Evolutionary conservation across 805 yeast species (phyloP).

Genomic region (Naumovozyma dairenensis): DNA sequence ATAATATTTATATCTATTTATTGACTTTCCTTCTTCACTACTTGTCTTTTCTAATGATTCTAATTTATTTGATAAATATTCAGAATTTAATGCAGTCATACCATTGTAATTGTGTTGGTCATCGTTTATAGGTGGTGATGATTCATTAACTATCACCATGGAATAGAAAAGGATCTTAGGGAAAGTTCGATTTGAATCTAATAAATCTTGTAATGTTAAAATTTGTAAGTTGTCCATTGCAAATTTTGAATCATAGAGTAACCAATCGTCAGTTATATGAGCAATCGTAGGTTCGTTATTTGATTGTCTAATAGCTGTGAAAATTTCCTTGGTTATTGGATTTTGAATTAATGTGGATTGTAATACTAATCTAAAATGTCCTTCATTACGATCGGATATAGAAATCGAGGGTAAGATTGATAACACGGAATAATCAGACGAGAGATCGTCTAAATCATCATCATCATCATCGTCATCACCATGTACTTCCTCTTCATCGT

Average conservation of each 20-base stretch:
- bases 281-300: slow-evolving; percentile 24
- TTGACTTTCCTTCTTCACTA: not conserved
- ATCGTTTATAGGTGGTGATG: not conserved
- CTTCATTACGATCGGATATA: slow-evolving; percentile 18
- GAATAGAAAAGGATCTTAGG: slow-evolving; percentile 15
- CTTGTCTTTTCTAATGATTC: not conserved
- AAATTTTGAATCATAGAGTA: slow-evolving; percentile 32
- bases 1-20: not conserved
- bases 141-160: slow-evolving; percentile 10
- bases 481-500: not conserved
- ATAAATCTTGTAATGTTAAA: slow-evolving; percentile 11
- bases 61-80: not conserved
- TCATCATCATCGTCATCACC: not conserved
- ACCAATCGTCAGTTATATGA: slow-evolving; percentile 33
- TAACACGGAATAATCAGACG: slow-evolving; percentile 12
- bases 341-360: slow-evolving; percentile 26
- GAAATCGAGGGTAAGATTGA: slow-evolving; percentile 28
- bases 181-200: slow-evolving; percentile 7
- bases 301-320: slow-evolving; percentile 29
- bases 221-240: slow-evolving; percentile 29
- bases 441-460: slow-evolving; percentile 1
- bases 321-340: slow-evolving; percentile 18
- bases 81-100: not conserved
- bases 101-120: not conserved
- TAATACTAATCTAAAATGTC: slow-evolving; percentile 26